Percentiles rank a stretch among this genome's conserved stretches.
Conservation (phyloP, 352 stramenopile genomes). For the Sclerospora graminicola region DNA sequence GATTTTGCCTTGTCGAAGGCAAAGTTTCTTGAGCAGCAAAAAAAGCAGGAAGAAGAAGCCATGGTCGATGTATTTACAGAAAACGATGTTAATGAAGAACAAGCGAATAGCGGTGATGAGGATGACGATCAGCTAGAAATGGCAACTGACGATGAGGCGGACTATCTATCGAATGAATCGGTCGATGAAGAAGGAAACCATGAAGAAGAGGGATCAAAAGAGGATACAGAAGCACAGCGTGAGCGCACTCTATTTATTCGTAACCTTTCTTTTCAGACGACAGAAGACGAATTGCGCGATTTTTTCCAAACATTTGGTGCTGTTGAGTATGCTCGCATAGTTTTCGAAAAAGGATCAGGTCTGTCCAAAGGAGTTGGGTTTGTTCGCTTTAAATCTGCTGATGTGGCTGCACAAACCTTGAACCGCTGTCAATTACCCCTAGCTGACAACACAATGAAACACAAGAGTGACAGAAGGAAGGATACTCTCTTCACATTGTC, state of each 20-base stretch:
- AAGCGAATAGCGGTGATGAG: slow-evolving; percentile 27
- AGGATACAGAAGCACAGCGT: slow-evolving; percentile 66
- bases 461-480: slow-evolving; percentile 48
- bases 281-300: slow-evolving; percentile 50
- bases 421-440: slow-evolving; percentile 35
- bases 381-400: slow-evolving; percentile 57
- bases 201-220: slow-evolving; percentile 23
- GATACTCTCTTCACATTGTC: slow-evolving; percentile 54
- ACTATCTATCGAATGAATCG: slow-evolving; percentile 15
- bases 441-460: slow-evolving; percentile 33
- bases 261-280: slow-evolving; percentile 80
- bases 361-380: slow-evolving; percentile 81
- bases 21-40: slow-evolving; percentile 70
- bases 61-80: slow-evolving; percentile 14
- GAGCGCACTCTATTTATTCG: slow-evolving; percentile 79
- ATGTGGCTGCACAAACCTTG: slow-evolving; percentile 44
- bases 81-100: slow-evolving; percentile 29
- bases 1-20: slow-evolving; percentile 76
- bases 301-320: slow-evolving; percentile 67
- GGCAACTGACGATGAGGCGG: slow-evolving; percentile 30
- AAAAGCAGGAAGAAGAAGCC: slow-evolving; percentile 34
- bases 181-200: slow-evolving; percentile 21
- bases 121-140: slow-evolving; percentile 45
- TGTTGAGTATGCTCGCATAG: slow-evolving; percentile 73
- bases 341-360: slow-evolving; percentile 68